Evolutionary conservation across 2,329 filamentous ascomycete species (phyloP).

Genomic region (Ceratocystis cacaofunesta): DNA sequence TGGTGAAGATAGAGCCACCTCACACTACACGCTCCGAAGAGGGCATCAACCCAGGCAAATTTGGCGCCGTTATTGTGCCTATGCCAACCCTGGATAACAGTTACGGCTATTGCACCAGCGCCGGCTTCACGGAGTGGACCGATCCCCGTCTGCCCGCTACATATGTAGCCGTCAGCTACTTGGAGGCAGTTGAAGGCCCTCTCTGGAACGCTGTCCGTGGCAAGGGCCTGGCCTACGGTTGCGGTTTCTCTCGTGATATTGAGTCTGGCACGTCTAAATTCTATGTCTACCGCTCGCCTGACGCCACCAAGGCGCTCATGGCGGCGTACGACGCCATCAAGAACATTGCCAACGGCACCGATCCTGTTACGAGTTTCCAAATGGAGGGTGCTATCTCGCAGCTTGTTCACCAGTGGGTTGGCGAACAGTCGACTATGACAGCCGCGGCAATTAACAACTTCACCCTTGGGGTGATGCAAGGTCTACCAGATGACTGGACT

Average conservation of each 20-base stretch:
- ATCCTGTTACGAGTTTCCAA: constrained; percentile 61
- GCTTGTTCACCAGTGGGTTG: constrained; percentile 73
- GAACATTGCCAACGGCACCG: constrained; percentile 56
- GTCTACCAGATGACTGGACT: constrained; percentile 62
- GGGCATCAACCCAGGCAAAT: constrained; percentile 58
- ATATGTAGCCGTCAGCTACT: constrained; percentile 76
- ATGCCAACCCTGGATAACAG: constrained; percentile 90
- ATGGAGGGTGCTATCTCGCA: constrained; percentile 82
- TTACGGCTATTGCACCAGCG: constrained; percentile 61
- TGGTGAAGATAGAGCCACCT: constrained; percentile 49
- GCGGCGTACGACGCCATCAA: constrained; percentile 62
- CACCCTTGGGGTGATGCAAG: constrained; percentile 62
- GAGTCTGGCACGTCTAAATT: constrained; percentile 72
- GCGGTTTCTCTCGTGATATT: constrained; percentile 60
- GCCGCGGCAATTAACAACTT: constrained; percentile 74
- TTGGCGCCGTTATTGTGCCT: constrained; percentile 64
- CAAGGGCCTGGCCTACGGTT: constrained; percentile 83
- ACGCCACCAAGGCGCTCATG: constrained; percentile 71
- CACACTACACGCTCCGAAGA: constrained; percentile 58
- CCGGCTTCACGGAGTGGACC: constrained; percentile 58
- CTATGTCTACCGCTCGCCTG: constrained; percentile 77
- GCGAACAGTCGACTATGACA: constrained; percentile 75
- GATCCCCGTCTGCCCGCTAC: constrained; percentile 70
- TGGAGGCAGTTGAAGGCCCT: constrained; percentile 85
- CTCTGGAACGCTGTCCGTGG: constrained; percentile 89